phyloP scores from a whole-genome alignment of 2,329 filamentous ascomycete species.

The Amylocarpus encephaloides region DNA sequence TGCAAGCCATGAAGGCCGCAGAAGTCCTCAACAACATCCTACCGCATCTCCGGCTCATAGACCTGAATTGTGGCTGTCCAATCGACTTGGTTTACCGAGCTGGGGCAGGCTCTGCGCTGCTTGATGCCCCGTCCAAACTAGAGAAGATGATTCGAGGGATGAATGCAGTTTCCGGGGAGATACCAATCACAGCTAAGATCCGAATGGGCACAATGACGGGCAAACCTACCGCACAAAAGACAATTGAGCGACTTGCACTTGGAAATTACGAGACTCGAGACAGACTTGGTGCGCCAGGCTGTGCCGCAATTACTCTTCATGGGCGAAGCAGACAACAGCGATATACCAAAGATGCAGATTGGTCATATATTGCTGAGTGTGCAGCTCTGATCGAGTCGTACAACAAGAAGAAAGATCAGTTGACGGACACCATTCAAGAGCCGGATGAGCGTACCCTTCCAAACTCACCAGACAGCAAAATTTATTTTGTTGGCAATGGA shows the following conservation, averaged over 20 bases:
- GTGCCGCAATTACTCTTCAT: slow-evolving; percentile 92
- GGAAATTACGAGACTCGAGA: slow-evolving; percentile 68
- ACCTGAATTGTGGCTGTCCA: slow-evolving; percentile 94
- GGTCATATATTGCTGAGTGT: slow-evolving; percentile 89
- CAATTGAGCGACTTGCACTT: slow-evolving; percentile 76
- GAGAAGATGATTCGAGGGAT: slow-evolving; percentile 95
- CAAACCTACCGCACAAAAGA: slow-evolving; percentile 70
- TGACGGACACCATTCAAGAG: slow-evolving; percentile 72
- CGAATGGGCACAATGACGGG: slow-evolving; percentile 81
- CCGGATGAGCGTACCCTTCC: slow-evolving; percentile 69
- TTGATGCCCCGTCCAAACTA: slow-evolving; percentile 82
- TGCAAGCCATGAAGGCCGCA: slow-evolving; percentile 81
- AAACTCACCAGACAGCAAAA: slow-evolving; percentile 56
- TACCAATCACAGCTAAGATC: slow-evolving; percentile 92
- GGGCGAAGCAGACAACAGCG: slow-evolving; percentile 90
- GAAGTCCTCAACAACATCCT: slow-evolving; percentile 72
- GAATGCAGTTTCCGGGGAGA: slow-evolving; percentile 85
- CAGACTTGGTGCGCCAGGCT: slow-evolving; percentile 68
- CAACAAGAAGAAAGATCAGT: slow-evolving; percentile 58
- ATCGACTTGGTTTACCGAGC: slow-evolving; percentile 89
- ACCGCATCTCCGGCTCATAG: slow-evolving; percentile 81
- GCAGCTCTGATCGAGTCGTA: slow-evolving; percentile 76
- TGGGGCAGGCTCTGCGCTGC: slow-evolving; percentile 82
- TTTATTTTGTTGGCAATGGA: slow-evolving; percentile 94
- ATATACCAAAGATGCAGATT: slow-evolving; percentile 89